Evolutionary conservation across 2,329 filamentous ascomycete species (phyloP).

Genomic region (Neofusicoccum ribis): DNA sequence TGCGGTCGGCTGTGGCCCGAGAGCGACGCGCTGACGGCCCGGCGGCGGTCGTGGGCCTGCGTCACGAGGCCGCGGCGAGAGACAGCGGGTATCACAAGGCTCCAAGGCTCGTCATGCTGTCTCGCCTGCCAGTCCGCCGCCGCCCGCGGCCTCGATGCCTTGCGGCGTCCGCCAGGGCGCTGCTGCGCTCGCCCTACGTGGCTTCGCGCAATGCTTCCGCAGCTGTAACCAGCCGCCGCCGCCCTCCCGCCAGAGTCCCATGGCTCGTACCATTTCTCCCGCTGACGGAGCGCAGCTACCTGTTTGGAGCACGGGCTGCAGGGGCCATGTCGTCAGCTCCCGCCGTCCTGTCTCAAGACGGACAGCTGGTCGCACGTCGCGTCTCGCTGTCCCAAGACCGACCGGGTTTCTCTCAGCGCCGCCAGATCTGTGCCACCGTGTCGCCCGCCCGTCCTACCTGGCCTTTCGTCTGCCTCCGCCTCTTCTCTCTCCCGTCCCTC

Average conservation of each 20-base stretch:
- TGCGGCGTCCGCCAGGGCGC: too few species aligned
- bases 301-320: not conserved
- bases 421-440: not conserved
- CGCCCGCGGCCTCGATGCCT: too few species aligned
- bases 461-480: not conserved
- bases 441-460: not conserved
- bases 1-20: not conserved
- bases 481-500: not conserved
- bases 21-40: not conserved
- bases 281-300: not conserved
- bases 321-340: not conserved
- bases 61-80: not conserved
- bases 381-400: not conserved
- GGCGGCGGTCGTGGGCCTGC: not conserved
- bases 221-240: too few species aligned
- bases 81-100: not conserved
- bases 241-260: not conserved
- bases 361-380: not conserved
- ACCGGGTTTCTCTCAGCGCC: too few species aligned
- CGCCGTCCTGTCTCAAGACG: not conserved
- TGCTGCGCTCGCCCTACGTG: not conserved
- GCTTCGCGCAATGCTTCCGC: not conserved
- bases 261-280: not conserved
- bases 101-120: constrained; percentile 1
- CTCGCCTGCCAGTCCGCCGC: not conserved